Evolutionary conservation across 2,329 filamentous ascomycete genomes (phyloP).

Genomic region (Septoria petroselini): DNA sequence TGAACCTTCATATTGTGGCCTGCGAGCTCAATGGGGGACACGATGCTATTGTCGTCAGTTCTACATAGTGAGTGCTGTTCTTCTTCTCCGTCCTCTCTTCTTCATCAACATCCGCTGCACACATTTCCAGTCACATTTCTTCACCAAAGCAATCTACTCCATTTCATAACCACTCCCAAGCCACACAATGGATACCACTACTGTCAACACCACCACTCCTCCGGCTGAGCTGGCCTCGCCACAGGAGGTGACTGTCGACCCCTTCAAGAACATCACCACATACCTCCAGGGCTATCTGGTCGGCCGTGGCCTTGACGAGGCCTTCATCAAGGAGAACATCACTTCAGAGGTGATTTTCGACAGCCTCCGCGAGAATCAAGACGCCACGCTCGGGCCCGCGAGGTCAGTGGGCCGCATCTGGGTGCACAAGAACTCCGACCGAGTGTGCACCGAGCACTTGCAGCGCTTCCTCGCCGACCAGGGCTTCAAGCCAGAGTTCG

Average conservation of each 20-base stretch:
- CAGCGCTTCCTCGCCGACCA: constrained; percentile 8
- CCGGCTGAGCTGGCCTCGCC: constrained; percentile 6
- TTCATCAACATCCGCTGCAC: neutral
- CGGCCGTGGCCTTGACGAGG: constrained; percentile 2
- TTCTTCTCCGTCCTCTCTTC: neutral
- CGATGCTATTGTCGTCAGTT: too few species aligned
- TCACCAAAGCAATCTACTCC: neutral
- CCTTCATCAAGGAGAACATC: constrained; percentile 5
- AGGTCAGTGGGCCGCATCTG: neutral
- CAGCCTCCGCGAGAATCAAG: neutral
- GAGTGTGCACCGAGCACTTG: constrained; percentile 2
- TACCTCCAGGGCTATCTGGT: constrained; percentile 2
- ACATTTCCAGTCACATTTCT: neutral
- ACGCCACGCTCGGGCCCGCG: neutral
- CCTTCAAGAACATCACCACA: constrained; percentile 2
- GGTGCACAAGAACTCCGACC: neutral
- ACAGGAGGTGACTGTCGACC: neutral
- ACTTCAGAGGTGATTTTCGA: neutral
- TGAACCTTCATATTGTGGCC: too few species aligned
- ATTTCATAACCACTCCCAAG: neutral
- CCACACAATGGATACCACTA: neutral
- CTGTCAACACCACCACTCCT: neutral
- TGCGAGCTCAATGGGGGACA: too few species aligned
- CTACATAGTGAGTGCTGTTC: too few species aligned
- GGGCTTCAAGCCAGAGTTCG: constrained; percentile 2